Conservation (phyloP, 2,329 filamentous ascomycete genomes). For the Penicillium fuscoglaucum region DNA sequence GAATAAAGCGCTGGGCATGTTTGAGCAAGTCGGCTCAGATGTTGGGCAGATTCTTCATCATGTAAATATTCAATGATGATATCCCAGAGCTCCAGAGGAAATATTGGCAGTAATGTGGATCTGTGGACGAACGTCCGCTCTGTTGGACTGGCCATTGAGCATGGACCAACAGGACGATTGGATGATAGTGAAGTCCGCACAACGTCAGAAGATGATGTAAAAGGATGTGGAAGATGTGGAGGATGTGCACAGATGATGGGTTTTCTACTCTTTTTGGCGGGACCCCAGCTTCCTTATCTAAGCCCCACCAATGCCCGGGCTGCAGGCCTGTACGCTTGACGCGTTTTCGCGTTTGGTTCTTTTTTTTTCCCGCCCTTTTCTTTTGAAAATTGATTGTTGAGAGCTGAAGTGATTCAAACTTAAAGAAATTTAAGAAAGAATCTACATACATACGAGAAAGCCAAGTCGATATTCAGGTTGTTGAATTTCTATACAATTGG, state of each 20-base stretch:
- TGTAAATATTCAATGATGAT: constrained; percentile 7
- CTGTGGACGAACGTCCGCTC: not conserved
- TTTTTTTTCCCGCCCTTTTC: no score
- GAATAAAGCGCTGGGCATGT: not conserved
- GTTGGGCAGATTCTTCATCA: constrained; percentile 3
- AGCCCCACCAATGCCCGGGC: not conserved
- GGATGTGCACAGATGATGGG: not conserved
- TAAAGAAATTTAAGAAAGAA: not conserved
- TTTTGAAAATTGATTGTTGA: not conserved
- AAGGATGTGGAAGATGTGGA: not conserved
- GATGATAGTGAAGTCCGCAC: not conserved
- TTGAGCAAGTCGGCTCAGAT: constrained; percentile 6
- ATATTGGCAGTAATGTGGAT: not conserved
- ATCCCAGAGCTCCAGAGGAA: constrained; percentile 10
- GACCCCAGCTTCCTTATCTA: constrained; percentile 5
- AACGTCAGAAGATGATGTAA: not conserved
- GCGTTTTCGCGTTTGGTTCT: not conserved
- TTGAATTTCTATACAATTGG: not conserved
- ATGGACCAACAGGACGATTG: not conserved
- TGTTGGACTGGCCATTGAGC: not conserved
- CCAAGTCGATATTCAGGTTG: not conserved
- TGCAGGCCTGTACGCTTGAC: not conserved
- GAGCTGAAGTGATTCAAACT: not conserved
- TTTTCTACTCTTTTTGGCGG: constrained; percentile 1
- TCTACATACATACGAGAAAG: not conserved